Percentiles rank a stretch among this genome's conserved stretches.
Conservation (phyloP, 2,329 filamentous ascomycete species). For the Alternaria brassicae region DNA sequence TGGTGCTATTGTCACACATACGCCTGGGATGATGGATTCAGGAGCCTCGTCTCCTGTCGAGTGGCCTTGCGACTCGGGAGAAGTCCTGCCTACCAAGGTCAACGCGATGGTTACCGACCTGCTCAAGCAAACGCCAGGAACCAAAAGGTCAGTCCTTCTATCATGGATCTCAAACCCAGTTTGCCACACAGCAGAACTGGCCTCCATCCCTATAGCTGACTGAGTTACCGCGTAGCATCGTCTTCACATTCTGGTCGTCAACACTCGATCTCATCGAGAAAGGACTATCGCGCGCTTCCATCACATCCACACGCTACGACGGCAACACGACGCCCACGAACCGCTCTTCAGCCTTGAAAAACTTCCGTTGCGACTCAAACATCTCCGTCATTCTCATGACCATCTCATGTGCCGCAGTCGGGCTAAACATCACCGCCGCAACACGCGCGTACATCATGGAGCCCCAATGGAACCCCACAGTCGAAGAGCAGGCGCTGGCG, state of each 20-base stretch:
- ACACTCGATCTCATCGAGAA: conserved; percentile 57
- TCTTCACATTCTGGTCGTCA: conserved; percentile 61
- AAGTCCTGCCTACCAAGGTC: neutral
- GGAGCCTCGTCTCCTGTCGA: neutral
- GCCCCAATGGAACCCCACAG: conserved; percentile 58
- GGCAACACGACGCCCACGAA: conserved; percentile 56
- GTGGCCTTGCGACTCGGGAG: neutral
- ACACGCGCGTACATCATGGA: conserved; percentile 60
- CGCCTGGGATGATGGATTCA: neutral
- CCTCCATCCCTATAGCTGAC: neutral
- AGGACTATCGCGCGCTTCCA: conserved; percentile 7
- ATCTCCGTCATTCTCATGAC: conserved; percentile 57
- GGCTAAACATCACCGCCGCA: conserved; percentile 55
- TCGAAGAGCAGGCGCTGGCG: conserved; percentile 56
- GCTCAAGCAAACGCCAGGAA: neutral
- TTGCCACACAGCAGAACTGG: neutral
- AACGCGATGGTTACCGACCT: neutral
- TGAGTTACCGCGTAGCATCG: conserved; percentile 49
- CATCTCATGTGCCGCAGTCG: conserved; percentile 57
- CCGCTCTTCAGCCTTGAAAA: conserved; percentile 51
- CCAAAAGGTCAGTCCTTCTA: neutral
- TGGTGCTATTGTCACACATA: neutral
- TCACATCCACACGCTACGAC: conserved; percentile 56
- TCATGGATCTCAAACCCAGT: neutral
- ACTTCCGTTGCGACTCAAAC: conserved; percentile 50